Conservation (phyloP, 2,329 filamentous ascomycete genomes). For the Juglanconis juglandina region DNA sequence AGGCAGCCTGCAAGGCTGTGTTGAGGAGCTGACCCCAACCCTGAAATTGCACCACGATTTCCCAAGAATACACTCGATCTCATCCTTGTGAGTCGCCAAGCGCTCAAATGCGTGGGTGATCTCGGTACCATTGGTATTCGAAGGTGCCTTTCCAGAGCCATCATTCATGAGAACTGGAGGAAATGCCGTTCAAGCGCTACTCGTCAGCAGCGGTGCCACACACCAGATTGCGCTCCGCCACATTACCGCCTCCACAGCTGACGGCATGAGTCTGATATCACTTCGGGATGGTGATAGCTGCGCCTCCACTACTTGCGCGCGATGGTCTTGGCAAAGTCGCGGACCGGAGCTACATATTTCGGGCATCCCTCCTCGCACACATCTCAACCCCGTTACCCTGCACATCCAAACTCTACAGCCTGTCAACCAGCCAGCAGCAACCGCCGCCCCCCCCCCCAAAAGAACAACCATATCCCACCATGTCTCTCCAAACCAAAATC, state of each 20-base stretch:
- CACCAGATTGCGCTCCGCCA: not conserved
- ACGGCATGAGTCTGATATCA: too few species aligned
- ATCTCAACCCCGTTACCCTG: not conserved
- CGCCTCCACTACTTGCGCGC: too few species aligned
- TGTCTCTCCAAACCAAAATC: slow-evolving; percentile 36
- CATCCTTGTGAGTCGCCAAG: not conserved
- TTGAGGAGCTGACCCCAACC: not conserved
- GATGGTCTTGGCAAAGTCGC: not conserved
- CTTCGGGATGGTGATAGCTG: too few species aligned
- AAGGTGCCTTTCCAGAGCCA: not conserved
- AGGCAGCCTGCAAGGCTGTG: not conserved
- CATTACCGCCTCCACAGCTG: not conserved
- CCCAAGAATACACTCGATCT: not conserved
- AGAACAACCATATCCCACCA: slow-evolving; percentile 15
- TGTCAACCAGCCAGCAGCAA: not conserved
- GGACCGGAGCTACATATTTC: not conserved
- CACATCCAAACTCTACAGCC: not conserved
- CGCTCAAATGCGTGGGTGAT: not conserved
- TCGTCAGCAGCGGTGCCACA: not conserved
- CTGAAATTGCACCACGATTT: not conserved
- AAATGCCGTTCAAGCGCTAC: not conserved
- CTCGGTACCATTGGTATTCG: not conserved
- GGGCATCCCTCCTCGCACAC: not conserved
- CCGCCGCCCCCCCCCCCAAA: too few species aligned
- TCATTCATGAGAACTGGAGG: not conserved